These are phyloP conservation scores for Trypanosoma conorhini DNA, from an alignment of 208 protist species.

Conservation along the genomic window DNA sequence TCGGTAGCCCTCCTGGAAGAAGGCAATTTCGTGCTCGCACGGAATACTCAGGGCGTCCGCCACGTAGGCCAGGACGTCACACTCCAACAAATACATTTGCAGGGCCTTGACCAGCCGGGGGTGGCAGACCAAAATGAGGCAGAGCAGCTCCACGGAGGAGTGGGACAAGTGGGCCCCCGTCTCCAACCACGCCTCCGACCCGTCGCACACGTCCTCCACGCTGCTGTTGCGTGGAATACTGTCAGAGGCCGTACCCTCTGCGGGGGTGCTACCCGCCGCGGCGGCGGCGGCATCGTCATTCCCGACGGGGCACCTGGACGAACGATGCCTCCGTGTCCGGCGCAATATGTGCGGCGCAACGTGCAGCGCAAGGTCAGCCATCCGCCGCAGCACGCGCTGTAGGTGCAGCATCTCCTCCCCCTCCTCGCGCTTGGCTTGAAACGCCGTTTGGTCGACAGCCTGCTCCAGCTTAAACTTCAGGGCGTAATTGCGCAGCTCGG, in stretches of 20 bases:
- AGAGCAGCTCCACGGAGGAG: conserved; percentile 58
- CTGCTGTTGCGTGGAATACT: conserved; percentile 58
- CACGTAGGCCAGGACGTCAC: conserved; percentile 55
- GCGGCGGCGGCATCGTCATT: not conserved
- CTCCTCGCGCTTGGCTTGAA: conserved; percentile 40
- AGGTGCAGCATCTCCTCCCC: conserved; percentile 64
- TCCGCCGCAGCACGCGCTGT: conserved; percentile 54
- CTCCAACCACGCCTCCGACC: conserved; percentile 75
- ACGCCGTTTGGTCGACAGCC: conserved; percentile 71
- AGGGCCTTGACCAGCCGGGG: conserved; percentile 34
- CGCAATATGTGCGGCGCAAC: conserved; percentile 52
- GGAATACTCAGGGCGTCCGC: conserved; percentile 59
- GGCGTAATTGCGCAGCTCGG: conserved; percentile 49
- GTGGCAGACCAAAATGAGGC: conserved; percentile 53
- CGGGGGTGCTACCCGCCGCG: not conserved
- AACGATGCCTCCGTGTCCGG: conserved; percentile 30
- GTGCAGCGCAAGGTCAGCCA: conserved; percentile 63
- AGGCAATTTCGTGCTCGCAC: conserved; percentile 69
- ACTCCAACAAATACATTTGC: conserved; percentile 64
- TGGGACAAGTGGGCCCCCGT: conserved; percentile 60
- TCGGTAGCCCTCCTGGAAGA: conserved; percentile 77
- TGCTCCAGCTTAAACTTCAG: conserved; percentile 87
- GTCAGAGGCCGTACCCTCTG: not conserved
- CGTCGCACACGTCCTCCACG: conserved; percentile 79
- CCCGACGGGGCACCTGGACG: not conserved